Evolutionary conservation across 2,329 filamentous ascomycete species (phyloP).

Genomic region (Claviceps paspali): DNA sequence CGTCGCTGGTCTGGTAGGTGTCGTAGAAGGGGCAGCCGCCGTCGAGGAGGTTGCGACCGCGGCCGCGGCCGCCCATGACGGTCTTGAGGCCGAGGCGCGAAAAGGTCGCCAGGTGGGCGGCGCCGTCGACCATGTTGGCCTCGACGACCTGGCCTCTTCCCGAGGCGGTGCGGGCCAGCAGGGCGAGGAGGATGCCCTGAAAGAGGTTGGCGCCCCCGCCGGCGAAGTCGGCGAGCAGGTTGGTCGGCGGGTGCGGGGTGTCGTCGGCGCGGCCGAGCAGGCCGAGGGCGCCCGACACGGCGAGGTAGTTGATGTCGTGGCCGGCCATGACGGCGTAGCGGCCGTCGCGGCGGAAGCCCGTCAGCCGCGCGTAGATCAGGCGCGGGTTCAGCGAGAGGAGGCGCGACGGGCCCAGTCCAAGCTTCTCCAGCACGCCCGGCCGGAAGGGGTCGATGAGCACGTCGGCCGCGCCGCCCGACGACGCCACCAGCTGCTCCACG

Average conservation of each 20-base stretch:
- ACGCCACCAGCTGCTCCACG: slow-evolving; percentile 48
- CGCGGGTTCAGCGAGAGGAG: slow-evolving; percentile 55
- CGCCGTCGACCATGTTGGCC: slow-evolving; percentile 93
- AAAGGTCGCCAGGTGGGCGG: slow-evolving; percentile 63
- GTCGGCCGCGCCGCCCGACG: slow-evolving; percentile 65
- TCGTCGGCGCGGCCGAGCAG: slow-evolving; percentile 57
- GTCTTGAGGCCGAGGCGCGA: slow-evolving; percentile 52
- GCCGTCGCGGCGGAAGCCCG: slow-evolving; percentile 77
- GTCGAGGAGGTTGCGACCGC: slow-evolving; percentile 70
- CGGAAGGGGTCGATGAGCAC: slow-evolving; percentile 88
- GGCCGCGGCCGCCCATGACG: slow-evolving; percentile 42
- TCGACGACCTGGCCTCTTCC: slow-evolving; percentile 80
- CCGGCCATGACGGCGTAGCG: slow-evolving; percentile 79
- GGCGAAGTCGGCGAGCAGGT: slow-evolving; percentile 81
- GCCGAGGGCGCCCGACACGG: slow-evolving; percentile 64
- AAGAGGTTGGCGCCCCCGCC: slow-evolving; percentile 75
- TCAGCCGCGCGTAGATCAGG: slow-evolving; percentile 72
- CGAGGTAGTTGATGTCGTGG: slow-evolving; percentile 94
- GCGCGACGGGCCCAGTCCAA: slow-evolving; percentile 58
- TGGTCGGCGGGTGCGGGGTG: slow-evolving; percentile 64
- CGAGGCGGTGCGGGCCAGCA: slow-evolving; percentile 47
- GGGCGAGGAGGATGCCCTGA: slow-evolving; percentile 65
- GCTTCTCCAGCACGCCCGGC: slow-evolving; percentile 75
- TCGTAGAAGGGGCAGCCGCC: slow-evolving; percentile 80
- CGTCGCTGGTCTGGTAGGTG: slow-evolving; percentile 72